Base-by-base conservation (phyloP, 805 yeast genomes). In the Candida koratica region DNA sequence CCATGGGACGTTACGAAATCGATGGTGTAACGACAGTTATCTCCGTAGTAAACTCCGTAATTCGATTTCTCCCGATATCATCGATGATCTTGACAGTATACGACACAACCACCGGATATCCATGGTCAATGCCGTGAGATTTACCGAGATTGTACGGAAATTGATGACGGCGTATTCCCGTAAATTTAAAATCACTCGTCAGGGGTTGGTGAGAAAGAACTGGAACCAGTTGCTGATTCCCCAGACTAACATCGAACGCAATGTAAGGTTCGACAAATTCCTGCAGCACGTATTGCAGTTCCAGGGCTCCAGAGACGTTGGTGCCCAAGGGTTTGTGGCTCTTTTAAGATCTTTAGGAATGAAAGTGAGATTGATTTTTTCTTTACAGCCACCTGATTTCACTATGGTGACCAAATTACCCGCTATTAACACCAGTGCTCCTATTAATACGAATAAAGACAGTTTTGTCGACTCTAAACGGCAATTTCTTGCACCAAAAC, bases 371-470 rank as follows among this genome's bases (percentile, higher is more conserved):
- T 59, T 93, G 17, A 79, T 88, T 0, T 80, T 81, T 48, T 89
- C 96, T 0, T 51, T 89, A 20, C 98, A 93, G 53, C 93, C 96
- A 0, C 89, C 96, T 0, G 96, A 93, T 53, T 84, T 79, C 45
- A 80, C 88, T 0, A 37, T 44, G 32, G 46, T 53, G 9, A 36
- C 54, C 10, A 46, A 34, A 6, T 32, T 38, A 18, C 50, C 51
- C 18, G 36, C 29, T 16, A 43, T 44, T 11, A 27, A 39, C 60
- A 29, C 53, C 49, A 25, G 53, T 48, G 29, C 37, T 43, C 36
- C 42, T 48, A 6, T 10, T 16, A 24, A 12, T 17, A 11, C 10
- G 17, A 28, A 6, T 15, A 27, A 27, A 6, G 23, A 20, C 10
- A 24, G 26, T 24, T 27, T 15, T 13, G 14, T 25, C 10, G 22